Evolutionary conservation across 2,329 filamentous ascomycete species (phyloP).

Genomic region (Cadophora gregata): DNA sequence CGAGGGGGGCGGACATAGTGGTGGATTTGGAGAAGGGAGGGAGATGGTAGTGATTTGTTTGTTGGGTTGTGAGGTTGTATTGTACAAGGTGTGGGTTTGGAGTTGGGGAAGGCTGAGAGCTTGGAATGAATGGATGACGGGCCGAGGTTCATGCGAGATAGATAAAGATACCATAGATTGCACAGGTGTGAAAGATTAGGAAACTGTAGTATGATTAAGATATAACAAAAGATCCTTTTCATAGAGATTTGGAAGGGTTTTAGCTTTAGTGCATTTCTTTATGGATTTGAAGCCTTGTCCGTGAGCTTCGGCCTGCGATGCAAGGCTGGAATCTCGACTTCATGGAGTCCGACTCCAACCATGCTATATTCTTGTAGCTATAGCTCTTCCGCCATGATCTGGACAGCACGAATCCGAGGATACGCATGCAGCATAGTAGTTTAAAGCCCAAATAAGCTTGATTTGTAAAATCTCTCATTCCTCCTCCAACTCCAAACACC

Average conservation of each 20-base stretch:
- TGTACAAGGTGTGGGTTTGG: no score
- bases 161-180: no score
- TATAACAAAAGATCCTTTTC: no score
- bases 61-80: not conserved
- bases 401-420: not conserved
- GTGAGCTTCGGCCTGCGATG: not conserved
- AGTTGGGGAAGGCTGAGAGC: conserved; percentile 5
- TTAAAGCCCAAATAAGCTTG: not conserved
- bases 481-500: not conserved
- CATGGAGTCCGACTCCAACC: not conserved
- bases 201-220: no score
- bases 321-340: not conserved
- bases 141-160: conserved; percentile 1
- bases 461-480: not conserved
- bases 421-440: no score
- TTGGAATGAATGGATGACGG: not conserved
- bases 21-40: not conserved
- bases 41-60: not conserved
- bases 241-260: no score
- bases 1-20: conserved; percentile 9
- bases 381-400: not conserved
- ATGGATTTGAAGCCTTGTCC: not conserved
- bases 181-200: not conserved
- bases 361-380: not conserved
- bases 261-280: no score